Percentiles rank a stretch among this genome's conserved stretches.
phyloP scores from a whole-genome alignment of 2,329 filamentous ascomycete genomes.

The Curvularia verruculosa region DNA sequence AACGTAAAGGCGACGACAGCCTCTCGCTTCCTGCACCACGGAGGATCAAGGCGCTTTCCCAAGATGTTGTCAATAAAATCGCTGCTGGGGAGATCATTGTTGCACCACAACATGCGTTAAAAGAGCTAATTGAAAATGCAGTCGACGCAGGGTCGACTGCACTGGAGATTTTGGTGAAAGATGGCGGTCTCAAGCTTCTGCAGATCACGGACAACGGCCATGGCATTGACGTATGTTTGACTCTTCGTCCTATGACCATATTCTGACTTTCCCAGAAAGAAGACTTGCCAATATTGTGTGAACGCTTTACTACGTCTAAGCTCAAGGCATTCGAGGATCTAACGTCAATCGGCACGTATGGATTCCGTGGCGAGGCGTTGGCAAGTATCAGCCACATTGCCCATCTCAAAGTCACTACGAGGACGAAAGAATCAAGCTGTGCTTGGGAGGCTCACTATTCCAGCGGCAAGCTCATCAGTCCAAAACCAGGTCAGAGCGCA shows the following conservation, averaged over 20 bases:
- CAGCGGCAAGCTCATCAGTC: constrained; percentile 77
- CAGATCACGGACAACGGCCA: constrained; percentile 98
- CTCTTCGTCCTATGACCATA: not conserved
- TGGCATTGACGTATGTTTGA: constrained; percentile 78
- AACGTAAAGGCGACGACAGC: constrained; percentile 45
- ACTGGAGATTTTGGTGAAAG: constrained; percentile 89
- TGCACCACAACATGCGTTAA: constrained; percentile 91
- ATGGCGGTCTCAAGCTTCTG: constrained; percentile 90
- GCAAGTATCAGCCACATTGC: constrained; percentile 99
- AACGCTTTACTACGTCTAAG: constrained; percentile 96
- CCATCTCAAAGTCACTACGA: constrained; percentile 92
- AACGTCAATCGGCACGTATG: constrained; percentile 88
- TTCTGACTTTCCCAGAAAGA: constrained; percentile 68
- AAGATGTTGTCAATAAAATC: constrained; percentile 97
- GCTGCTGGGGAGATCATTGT: constrained; percentile 98
- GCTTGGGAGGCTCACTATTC: constrained; percentile 91
- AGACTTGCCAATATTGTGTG: constrained; percentile 88
- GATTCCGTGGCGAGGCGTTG: constrained; percentile 94
- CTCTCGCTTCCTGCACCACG: constrained; percentile 47
- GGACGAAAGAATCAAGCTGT: constrained; percentile 83
- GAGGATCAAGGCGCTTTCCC: constrained; percentile 76
- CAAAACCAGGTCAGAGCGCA: constrained; percentile 84
- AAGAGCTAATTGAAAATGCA: constrained; percentile 95
- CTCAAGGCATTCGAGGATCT: constrained; percentile 92
- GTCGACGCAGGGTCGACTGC: constrained; percentile 96